Evolutionary conservation across 768 basidiomycete genomes (phyloP), one percentile per base, ranked within the genome.

Genomic region (Mycena alexandri): DNA sequence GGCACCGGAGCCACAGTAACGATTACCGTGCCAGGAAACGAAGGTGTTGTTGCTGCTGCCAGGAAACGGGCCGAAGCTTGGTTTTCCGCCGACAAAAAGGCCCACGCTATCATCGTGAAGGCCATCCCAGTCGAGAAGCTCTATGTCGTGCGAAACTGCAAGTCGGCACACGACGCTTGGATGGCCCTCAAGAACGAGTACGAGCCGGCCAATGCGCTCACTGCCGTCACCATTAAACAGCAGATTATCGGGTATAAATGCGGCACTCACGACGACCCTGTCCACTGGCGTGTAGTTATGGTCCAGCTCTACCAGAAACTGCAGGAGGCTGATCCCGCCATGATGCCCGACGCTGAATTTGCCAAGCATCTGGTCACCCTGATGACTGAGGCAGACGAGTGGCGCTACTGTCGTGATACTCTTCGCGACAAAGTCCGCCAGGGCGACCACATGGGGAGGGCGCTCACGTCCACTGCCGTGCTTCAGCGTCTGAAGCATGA

Each of bases 181-280:
- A 14, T 58, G 1, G 68, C 71, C 0, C 61, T 72, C 24, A 65
- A 67, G 43, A 61, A 63, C 36, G 64, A 66, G n/a, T 72, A 69
- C 25, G 61, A 69, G 48, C 68, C 71, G 0, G n/a, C 65, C 21
- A 67, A 67, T 22, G 34, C 55, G 19, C 53, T 67, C 22, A 67
- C 60, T 46, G 68, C 57, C 25, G 14, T 52, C 34, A 66, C 63
- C 53, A 29, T 55, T 42, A 52, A 66, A 17, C 51, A 53, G 42
- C 67, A 65, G 24, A 61, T 64, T 44, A 29, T 56, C 12, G 13
- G 17, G 9, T 54, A 41, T n/a, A 38, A 48, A 16, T 67, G 60
- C 42, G 61, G 44, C 9, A 24, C 54, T 9, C 36, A 47, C 61
- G 48, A 61, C 0, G 53, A 67, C 43, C 66, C 61, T 3, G 66